phyloP scores from a whole-genome alignment of 257 asterid genomes.

The Mitragyna speciosa region DNA sequence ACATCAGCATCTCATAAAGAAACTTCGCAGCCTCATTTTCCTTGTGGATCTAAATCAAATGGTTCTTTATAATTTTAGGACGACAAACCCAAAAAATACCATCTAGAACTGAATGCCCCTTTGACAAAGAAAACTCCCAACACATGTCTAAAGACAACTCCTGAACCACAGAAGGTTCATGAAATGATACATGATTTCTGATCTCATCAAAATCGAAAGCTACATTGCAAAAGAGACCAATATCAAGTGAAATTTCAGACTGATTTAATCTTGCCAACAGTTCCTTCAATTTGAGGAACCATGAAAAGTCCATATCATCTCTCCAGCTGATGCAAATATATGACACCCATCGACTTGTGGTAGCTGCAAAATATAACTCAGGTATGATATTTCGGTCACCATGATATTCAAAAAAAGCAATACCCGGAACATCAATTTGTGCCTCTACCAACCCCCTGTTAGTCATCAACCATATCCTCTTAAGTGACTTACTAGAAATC shows the following conservation, averaged over 20 bases:
- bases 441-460: background rate
- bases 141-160: background rate
- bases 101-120: background rate
- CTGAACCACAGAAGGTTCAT: background rate
- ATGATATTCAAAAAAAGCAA: background rate
- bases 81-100: background rate
- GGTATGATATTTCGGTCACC: background rate
- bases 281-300: background rate
- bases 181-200: background rate
- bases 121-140: background rate
- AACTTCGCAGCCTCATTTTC: background rate
- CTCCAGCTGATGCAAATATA: background rate
- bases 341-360: background rate
- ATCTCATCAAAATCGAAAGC: too few relatives aligned
- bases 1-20: background rate
- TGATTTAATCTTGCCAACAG: background rate
- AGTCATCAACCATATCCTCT: background rate
- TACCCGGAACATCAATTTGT: background rate
- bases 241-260: background rate
- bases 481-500: background rate
- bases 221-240: too few relatives aligned
- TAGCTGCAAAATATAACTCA: background rate
- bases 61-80: background rate
- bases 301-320: too few relatives aligned
- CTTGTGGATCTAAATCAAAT: background rate